Evolutionary conservation across 208 protist genomes (phyloP).

Genomic region (Trypanosoma lewisi): DNA sequence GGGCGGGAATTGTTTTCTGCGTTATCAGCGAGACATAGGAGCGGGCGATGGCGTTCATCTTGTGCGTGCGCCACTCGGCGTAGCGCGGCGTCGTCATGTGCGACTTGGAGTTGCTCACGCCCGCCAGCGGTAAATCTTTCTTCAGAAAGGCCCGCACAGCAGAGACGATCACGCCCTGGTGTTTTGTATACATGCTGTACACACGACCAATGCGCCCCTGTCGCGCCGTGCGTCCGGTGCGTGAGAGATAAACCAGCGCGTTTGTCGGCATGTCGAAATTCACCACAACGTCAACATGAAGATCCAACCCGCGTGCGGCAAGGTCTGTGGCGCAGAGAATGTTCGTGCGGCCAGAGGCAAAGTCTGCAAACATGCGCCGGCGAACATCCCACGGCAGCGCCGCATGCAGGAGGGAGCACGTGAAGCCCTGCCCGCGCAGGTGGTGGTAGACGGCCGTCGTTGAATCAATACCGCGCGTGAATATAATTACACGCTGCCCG

Average conservation of each 20-base stretch:
- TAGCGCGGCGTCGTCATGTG: conserved; percentile 75
- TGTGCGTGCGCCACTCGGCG: conserved; percentile 78
- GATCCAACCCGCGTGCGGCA: conserved; percentile 76
- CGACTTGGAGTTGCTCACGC: conserved; percentile 59
- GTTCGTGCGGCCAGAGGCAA: conserved; percentile 72
- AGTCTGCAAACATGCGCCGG: conserved; percentile 60
- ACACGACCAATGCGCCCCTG: conserved; percentile 74
- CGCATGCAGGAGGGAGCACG: conserved; percentile 69
- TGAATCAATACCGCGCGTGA: conserved; percentile 71
- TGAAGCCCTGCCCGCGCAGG: conserved; percentile 53
- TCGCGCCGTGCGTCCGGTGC: conserved; percentile 69
- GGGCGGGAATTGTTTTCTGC: conserved; percentile 74
- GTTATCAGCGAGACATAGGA: conserved; percentile 84
- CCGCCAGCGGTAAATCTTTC: conserved; percentile 50
- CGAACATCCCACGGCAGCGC: conserved; percentile 63
- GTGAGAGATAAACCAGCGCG: conserved; percentile 68
- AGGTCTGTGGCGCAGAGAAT: conserved; percentile 92
- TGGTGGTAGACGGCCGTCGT: conserved; percentile 76
- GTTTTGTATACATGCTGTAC: conserved; percentile 72
- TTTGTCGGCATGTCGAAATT: conserved; percentile 87
- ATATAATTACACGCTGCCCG: conserved; percentile 61
- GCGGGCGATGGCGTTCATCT: conserved; percentile 67
- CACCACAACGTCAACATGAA: conserved; percentile 85
- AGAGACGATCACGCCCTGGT: conserved; percentile 68
- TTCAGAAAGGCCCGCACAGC: conserved; percentile 65